Base-by-base conservation (phyloP, 768 basidiomycete species). In the Russula foetens region DNA sequence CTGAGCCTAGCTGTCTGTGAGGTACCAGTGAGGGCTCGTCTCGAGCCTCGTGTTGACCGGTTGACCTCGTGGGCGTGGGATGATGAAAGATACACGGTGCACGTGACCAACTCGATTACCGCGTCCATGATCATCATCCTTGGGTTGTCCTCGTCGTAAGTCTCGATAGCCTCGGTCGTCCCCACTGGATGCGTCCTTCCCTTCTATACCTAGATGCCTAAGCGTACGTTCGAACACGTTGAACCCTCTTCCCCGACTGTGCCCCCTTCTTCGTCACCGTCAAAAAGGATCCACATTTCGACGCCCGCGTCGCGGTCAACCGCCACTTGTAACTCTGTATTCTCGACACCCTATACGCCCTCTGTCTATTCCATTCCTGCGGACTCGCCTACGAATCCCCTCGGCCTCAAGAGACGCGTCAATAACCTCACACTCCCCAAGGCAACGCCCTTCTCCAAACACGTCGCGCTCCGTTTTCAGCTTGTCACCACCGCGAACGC, bases 341-440 rank as follows among this genome's bases (percentile, higher is more conserved):
- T 66, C 38, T 67, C 72, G 26, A 70, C 75, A 0, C 63, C 70
- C 19, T 65, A 56, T 77, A 77, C 68, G 70, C 81, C 65, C 0
- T 61, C 56, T 1, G 52, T 60, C 1, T 64, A 56, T 71, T 74
- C 53, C 66, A 72, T 68, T 1, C 83, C 86, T 4, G 80, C 75
- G 7, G 86, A 89, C 72, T 87, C 86, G 0, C 86, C 87, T 0
- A 79, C 83, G 4, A 88, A 88, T 65, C 87, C 86, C 0, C 84
- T 88, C 60, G 84, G 85, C 17, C 74, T 84, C 47, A 81, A 80
- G 49, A 76, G 79, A 19, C 74, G 75, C 15, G 56, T 70, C 4
- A 43, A 63, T 14, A 69, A 70, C 1, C 68, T 71, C 23, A 71
- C 72, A 3, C 72, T 78, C 1, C 78, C 78, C 0, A 71, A 68